A percentile compares a stretch with the other conserved stretches of the same genome.
These are phyloP conservation scores for Mucuna pruriens DNA, from an alignment of 306 rosid genomes.

Conservation along the genomic window DNA sequence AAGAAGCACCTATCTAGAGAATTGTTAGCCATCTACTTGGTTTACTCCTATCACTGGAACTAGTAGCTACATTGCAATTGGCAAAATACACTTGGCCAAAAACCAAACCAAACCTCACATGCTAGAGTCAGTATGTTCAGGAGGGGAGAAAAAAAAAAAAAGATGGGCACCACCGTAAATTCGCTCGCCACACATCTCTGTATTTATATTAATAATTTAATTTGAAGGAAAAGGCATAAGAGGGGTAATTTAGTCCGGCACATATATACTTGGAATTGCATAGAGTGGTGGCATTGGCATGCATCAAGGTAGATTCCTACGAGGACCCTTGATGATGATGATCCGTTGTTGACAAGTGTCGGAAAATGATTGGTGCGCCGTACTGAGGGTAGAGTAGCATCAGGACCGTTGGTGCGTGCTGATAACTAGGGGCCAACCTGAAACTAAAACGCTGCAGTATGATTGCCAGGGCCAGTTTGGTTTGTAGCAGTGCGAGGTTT, in stretches of 20 bases:
- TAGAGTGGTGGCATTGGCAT: not conserved
- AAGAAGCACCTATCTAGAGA: slow-evolving; percentile 47
- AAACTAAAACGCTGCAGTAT: slow-evolving; percentile 88
- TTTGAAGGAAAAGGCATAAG: not conserved
- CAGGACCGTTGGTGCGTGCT: slow-evolving; percentile 93
- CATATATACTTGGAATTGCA: slow-evolving; percentile 20
- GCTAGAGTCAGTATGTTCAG: slow-evolving; percentile 44
- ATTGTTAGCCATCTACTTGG: slow-evolving; percentile 65
- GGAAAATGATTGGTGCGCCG: slow-evolving; percentile 86
- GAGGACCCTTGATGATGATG: slow-evolving; percentile 39
- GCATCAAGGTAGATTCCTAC: slow-evolving; percentile 26
- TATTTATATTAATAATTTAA: not conserved
- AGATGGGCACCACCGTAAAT: slow-evolving; percentile 42
- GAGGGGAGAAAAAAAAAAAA: not conserved
- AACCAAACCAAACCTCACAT: slow-evolving; percentile 48
- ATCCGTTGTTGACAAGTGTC: slow-evolving; percentile 35
- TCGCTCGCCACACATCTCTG: slow-evolving; percentile 42
- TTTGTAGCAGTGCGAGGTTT: slow-evolving; percentile 80
- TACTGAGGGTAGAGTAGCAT: slow-evolving; percentile 95
- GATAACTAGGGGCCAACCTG: slow-evolving; percentile 83
- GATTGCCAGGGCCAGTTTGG: slow-evolving; percentile 73
- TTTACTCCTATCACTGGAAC: slow-evolving; percentile 49
- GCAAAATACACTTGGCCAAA: slow-evolving; percentile 37
- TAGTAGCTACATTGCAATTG: slow-evolving; percentile 27
- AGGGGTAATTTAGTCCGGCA: slow-evolving; percentile 47